Percentiles rank a stretch among this genome's conserved stretches.
These are phyloP conservation scores for Pogostemon cablin DNA, from an alignment of 257 asterid genomes.

Conservation along the genomic window DNA sequence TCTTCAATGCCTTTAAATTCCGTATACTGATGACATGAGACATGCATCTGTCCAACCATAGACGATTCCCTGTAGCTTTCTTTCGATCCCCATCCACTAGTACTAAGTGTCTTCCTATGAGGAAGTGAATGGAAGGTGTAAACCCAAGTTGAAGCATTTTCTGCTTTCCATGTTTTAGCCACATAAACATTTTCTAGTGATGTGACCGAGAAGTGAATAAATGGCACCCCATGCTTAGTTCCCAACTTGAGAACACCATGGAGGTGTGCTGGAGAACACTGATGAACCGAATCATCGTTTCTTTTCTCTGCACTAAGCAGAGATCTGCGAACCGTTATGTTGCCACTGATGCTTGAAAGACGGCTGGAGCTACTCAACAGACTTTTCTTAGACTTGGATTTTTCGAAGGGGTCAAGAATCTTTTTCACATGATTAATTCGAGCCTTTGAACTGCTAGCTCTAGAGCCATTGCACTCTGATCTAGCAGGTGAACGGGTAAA, in stretches of 20 bases:
- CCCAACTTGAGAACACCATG: conserved; percentile 70
- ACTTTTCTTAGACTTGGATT: conserved; percentile 58
- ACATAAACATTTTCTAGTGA: conserved; percentile 63
- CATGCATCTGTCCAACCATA: conserved; percentile 72
- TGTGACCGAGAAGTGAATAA: conserved; percentile 67
- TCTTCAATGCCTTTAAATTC: conserved; percentile 47
- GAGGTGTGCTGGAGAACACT: conserved; percentile 69
- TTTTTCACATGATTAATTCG: conserved; percentile 53
- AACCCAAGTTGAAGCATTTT: conserved; percentile 55
- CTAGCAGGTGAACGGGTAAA: conserved; percentile 62
- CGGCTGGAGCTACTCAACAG: conserved; percentile 42
- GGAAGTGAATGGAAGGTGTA: conserved; percentile 74
- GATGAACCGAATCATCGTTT: conserved; percentile 30
- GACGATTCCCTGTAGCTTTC: conserved; percentile 49
- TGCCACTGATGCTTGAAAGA: conserved; percentile 17
- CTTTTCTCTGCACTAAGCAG: conserved; percentile 46
- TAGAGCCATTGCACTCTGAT: conserved; percentile 46
- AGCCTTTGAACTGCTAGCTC: conserved; percentile 50
- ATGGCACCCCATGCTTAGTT: conserved; percentile 51
- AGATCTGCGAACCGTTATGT: conserved; percentile 42
- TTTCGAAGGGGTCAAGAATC: conserved; percentile 64
- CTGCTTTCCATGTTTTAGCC: conserved; percentile 68
- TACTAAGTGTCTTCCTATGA: conserved; percentile 45
- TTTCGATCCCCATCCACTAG: conserved; percentile 60
- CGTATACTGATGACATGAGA: conserved; percentile 58